Base-by-base conservation (phyloP, 768 basidiomycete genomes). In the Asterophora lycoperdoides region DNA sequence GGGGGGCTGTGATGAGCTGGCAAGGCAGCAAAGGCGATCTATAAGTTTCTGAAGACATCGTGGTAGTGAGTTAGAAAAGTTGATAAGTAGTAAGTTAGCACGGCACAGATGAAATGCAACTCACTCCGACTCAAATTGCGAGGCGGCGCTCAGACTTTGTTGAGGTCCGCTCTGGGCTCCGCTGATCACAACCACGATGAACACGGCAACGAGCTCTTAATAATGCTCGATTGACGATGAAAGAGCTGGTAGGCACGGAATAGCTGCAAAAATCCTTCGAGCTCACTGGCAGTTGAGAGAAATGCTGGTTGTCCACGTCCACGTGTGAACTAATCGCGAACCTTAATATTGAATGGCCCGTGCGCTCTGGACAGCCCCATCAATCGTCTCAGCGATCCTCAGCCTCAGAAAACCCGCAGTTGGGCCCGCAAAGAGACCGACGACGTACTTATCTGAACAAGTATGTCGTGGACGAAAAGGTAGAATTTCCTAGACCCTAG, bases 61-160 rank as follows among this genome's bases (percentile, higher is more conserved):
- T 23, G 23, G 23, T 23, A 6, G 23, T 23, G 23, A 23, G 23
- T 23, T 23, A 23, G 23, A 23, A 23, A 23, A 23, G 23, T 23
- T 6, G 23, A 23, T 23, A 23, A 23, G n/a, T n/a, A n/a, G n/a
- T 23, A 6, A 23, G 23, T 23, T 23, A 23, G 23, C 23, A 23
- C 23, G 23, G 23, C 23, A 6, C 23, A 23, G 23, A 37, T 20
- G n/a, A 14, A 43, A 45, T 36, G n/a, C 3, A 23, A 23, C 44
- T 37, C 44, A 72, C 73, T 73, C 71, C 70, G 72, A 71, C 64
- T 71, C 62, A 72, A 72, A 71, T 35, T 46, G 50, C 51, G 48
- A 56, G 68, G 61, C 66, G 65, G 60, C 64, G 72, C 71, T 72
- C 67, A 70, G 70, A 71, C 67, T 70, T 61, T 58, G 38, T 49